These are phyloP conservation scores for Termitomyces sp. DNA, from an alignment of 768 basidiomycete species.

Conservation along the genomic window DNA sequence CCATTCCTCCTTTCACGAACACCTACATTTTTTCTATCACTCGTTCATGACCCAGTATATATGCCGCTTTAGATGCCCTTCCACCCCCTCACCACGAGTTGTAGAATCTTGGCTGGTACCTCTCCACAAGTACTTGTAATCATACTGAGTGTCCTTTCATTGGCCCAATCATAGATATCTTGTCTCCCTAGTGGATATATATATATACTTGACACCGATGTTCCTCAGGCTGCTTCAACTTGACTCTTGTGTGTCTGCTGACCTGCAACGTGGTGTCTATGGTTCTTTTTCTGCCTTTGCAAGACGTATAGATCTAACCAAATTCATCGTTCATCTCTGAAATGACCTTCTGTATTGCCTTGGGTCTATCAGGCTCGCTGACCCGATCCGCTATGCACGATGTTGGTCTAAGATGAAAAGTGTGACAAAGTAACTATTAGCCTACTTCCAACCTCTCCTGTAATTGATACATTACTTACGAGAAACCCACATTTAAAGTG, in stretches of 20 bases:
- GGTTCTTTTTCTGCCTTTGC: too few relatives aligned
- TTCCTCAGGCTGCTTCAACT: neutral
- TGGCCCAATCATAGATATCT: neutral
- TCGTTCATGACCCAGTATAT: conserved; percentile 5
- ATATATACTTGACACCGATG: neutral
- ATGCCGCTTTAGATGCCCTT: neutral
- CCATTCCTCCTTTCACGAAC: conserved; percentile 4
- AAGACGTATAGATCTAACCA: neutral
- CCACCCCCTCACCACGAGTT: neutral
- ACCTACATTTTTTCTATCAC: neutral
- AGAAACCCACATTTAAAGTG: neutral
- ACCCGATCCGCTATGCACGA: neutral
- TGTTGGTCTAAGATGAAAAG: neutral
- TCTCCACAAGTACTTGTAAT: neutral
- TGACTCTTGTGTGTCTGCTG: neutral
- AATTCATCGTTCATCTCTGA: neutral
- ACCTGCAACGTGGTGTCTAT: neutral
- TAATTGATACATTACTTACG: neutral
- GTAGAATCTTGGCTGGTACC: conserved; percentile 2
- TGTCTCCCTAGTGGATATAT: neutral
- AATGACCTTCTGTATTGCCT: neutral
- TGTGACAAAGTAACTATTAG: neutral
- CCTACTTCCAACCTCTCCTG: neutral
- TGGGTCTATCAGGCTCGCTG: neutral
- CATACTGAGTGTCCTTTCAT: neutral